Base-by-base conservation (phyloP, 2,329 filamentous ascomycete species). In the Leptographium flavum region DNA sequence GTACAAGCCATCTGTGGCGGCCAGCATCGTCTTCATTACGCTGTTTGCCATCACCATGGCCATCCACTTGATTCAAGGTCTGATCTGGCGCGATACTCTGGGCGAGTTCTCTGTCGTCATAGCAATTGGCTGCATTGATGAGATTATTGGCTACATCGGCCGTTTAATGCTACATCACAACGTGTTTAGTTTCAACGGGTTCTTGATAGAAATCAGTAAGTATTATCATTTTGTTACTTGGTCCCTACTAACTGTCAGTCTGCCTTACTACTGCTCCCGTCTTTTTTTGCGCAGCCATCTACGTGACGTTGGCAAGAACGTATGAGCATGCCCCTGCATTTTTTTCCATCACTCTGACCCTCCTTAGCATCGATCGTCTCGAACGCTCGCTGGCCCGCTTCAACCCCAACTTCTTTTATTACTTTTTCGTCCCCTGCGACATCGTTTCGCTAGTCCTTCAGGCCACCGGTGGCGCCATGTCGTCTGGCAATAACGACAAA, bases 121-220 rank as follows among this genome's bases (percentile, higher is more conserved):
- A 67, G 53, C 74, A 6, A 54, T 68, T n/a, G 79, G 79, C 39
- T 76, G 70, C 50, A 33, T 70, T 7, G 63, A 67, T 39, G 78
- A 81, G 53, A 66, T 81, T 10, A 54, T 81, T 30, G 80, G 80
- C 17, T 84, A 84, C 50, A 59, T 63, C 1, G 80, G 76, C 2
- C 68, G 80, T 11, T 63, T 81, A 42, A 56, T 77, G 53, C 62
- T 79, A 47, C 68, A 70, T 50, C 49, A 68, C 38, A 73, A 82
- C 52, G 74, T 76, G 0, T 83, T 77, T 54, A 64, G 57, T 39
- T 71, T 79, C 55, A 55, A 56, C 13, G 74, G 69, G 8, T 84
- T 83, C 56, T 68, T 82, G 56, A 68, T 81, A 15, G 75, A 83
- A 56, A 80, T 81, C 50, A 63, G 71, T 73, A 55, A 40, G 66